Conservation (phyloP, 495 filamentous ascomycete genomes). For the Daldinia loculata region DNA sequence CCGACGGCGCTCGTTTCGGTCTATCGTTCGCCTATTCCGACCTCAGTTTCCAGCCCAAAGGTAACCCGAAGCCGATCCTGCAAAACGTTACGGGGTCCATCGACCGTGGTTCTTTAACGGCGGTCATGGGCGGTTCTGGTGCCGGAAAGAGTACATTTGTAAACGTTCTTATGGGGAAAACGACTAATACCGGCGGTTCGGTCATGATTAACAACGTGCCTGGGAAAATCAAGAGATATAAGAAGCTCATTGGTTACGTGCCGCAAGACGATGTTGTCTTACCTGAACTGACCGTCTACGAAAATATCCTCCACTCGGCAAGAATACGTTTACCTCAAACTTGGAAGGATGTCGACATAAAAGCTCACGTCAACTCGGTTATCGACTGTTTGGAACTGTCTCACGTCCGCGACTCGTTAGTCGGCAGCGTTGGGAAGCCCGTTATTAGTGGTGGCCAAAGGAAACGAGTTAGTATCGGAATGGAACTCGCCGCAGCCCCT, state of each 20-base stretch:
- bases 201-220: conserved; percentile 60
- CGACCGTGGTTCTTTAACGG: conserved; percentile 58
- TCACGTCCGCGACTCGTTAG: conserved; percentile 54
- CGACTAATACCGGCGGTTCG: conserved; percentile 51
- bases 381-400: conserved; percentile 56
- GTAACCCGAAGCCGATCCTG: conserved; percentile 54
- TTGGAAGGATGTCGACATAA: conserved; percentile 51
- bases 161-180: conserved; percentile 64
- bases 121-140: conserved; percentile 61
- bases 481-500: conserved; percentile 71
- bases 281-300: conserved; percentile 60
- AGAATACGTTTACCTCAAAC: conserved; percentile 56
- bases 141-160: conserved; percentile 62
- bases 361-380: conserved; percentile 55
- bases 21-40: conserved; percentile 59
- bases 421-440: conserved; percentile 55
- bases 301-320: conserved; percentile 64
- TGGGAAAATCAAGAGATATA: conserved; percentile 57
- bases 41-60: conserved; percentile 56
- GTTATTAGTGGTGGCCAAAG: conserved; percentile 60
- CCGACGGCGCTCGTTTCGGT: conserved; percentile 58
- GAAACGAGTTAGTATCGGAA: conserved; percentile 62
- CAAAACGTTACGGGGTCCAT: conserved; percentile 61
- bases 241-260: conserved; percentile 65
- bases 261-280: conserved; percentile 62